Evolutionary conservation across 2,329 filamentous ascomycete genomes (phyloP), one percentile per base, ranked within the genome.

Genomic region (Pezicula carpinea): DNA sequence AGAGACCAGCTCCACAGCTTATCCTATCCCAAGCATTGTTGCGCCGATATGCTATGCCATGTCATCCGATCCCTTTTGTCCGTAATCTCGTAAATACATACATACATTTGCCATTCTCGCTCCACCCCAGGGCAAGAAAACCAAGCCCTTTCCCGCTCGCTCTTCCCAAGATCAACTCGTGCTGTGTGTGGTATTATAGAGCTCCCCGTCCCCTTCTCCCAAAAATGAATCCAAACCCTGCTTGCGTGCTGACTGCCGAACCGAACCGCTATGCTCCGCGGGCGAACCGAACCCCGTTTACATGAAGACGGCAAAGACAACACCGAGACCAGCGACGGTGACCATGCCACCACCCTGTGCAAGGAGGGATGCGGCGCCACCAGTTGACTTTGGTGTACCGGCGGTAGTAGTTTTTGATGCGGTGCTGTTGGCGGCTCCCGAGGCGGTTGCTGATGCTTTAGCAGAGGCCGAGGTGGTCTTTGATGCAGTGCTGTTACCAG

Each of bases 361-460:
- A 18, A 61, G 21, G n/a, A 59, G 42, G 6, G 44, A 45, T 22
- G 47, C 35, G 2, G 56, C 58, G 17, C 50, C 54, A 39, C 51
- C 54, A 19, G 51, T 52, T 2, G 52, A 55, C 29, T 48, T 44
- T 6, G 52, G 34, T 22, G 44, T 13, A 21, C 42, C 32, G n/a
- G 53, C 50, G 5, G 54, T 36, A n/a, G 54, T 50, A n/a, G 39
- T 44, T 11, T 47, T 33, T 57, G 67, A 35, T 57, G 66, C 48
- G 59, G 59, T 42, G 66, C 66, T 51, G 59, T 65, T 39, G 62
- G 60, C 39, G 65, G 68, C 43, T 17, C 11, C 36, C 15, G 66
- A 45, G 67, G 67, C 52, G 62, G 66, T 35, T 50, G 62, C 42
- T 23, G 21, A 8, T 5, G 6, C 21, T 29, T 39, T 39, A 7